Percentiles rank a stretch among this genome's conserved stretches.
These are phyloP conservation scores for Cercospora janseana DNA, from an alignment of 2,329 filamentous ascomycete species.

Conservation along the genomic window DNA sequence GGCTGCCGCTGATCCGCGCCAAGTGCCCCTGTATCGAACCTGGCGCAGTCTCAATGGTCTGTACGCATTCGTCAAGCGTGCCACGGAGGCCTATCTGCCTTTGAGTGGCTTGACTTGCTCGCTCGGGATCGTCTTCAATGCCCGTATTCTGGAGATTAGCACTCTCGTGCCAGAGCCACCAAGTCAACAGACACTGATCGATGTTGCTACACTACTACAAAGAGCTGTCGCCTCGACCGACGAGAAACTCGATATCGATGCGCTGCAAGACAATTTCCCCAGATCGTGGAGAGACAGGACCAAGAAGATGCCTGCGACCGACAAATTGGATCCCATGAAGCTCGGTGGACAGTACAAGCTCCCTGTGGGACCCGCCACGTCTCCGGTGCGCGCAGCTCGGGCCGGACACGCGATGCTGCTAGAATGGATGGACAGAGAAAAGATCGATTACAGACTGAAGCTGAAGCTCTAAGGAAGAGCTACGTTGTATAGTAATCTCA, in stretches of 20 bases:
- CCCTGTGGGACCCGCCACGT: conserved; percentile 42
- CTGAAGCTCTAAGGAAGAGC: conserved; percentile 27
- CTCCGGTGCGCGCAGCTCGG: conserved; percentile 46
- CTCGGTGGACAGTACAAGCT: conserved; percentile 42
- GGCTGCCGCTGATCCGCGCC: conserved; percentile 29
- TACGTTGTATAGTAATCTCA: conserved; percentile 1
- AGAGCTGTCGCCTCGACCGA: conserved; percentile 26
- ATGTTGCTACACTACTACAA: conserved; percentile 23
- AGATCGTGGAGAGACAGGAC: conserved; percentile 40
- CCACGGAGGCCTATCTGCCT: conserved; percentile 31
- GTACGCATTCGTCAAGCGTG: conserved; percentile 31
- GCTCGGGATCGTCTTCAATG: conserved; percentile 43
- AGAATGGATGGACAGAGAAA: conserved; percentile 42
- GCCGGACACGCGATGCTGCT: conserved; percentile 44
- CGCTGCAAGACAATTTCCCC: conserved; percentile 40
- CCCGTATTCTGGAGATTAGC: conserved; percentile 37
- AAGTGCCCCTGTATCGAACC: conserved; percentile 21
- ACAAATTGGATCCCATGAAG: conserved; percentile 38
- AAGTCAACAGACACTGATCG: conserved; percentile 16
- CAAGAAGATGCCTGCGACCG: conserved; percentile 26
- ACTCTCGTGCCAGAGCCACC: conserved; percentile 12
- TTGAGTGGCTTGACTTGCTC: conserved; percentile 45
- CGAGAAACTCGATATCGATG: conserved; percentile 37
- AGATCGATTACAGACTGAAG: conserved; percentile 28
- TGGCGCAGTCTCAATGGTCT: conserved; percentile 35